These are phyloP conservation scores for Pezicula carpinea DNA, from an alignment of 2,329 filamentous ascomycete species.

Conservation along the genomic window DNA sequence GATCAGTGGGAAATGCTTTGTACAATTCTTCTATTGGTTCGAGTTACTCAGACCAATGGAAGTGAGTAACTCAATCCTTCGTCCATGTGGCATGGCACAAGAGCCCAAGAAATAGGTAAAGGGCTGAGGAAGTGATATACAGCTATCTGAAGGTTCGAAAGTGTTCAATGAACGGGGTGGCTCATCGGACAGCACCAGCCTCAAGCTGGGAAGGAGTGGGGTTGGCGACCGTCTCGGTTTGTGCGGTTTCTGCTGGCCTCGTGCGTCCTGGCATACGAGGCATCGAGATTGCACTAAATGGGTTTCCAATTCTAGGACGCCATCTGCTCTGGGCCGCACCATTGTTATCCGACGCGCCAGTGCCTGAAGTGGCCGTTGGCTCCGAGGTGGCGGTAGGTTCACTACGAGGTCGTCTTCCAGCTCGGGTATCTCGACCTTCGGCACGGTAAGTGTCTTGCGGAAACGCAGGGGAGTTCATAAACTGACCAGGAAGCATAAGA, in stretches of 20 bases:
- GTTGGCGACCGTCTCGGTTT: constrained; percentile 7
- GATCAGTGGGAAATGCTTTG: neutral
- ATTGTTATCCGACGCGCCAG: constrained; percentile 1
- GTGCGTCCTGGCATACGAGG: constrained; percentile 19
- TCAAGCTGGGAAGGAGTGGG: constrained; percentile 30
- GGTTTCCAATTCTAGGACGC: constrained; percentile 19
- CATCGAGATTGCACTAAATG: constrained; percentile 20
- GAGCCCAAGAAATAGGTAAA: too few species aligned
- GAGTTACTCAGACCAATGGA: too few species aligned
- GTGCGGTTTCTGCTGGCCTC: constrained; percentile 9
- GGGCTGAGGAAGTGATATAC: too few species aligned
- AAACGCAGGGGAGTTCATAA: constrained; percentile 7
- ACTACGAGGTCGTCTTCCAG: constrained; percentile 13
- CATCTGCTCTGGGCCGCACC: constrained; percentile 16
- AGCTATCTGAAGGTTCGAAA: too few species aligned
- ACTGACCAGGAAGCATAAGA: constrained; percentile 20
- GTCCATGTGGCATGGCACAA: too few species aligned
- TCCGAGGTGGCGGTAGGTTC: neutral
- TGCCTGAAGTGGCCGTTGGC: neutral
- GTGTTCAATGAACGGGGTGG: too few species aligned
- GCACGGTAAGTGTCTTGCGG: neutral
- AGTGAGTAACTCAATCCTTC: too few species aligned
- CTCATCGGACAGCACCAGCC: constrained; percentile 17
- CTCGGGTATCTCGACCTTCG: constrained; percentile 6
- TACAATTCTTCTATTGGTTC: neutral